Evolutionary conservation across 108 stramenopile species (phyloP).

Genomic region (Nitzschia sp.): DNA sequence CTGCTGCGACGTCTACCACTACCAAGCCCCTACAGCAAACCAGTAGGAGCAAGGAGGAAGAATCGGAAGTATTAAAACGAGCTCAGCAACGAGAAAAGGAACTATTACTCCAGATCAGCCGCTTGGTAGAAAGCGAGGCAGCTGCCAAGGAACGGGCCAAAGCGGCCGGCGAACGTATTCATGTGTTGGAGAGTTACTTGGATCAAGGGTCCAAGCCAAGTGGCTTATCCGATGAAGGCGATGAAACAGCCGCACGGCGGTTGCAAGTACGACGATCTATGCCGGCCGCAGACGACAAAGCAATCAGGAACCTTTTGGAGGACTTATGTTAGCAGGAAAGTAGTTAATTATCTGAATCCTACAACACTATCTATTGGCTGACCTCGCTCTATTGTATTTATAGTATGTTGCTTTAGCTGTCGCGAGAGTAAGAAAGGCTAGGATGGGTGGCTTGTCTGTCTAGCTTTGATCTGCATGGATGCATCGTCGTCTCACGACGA

Average conservation of each 20-base stretch:
- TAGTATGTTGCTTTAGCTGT: too few relatives aligned
- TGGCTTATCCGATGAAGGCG: too few relatives aligned
- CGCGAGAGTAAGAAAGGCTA: too few relatives aligned
- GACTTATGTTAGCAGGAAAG: too few relatives aligned
- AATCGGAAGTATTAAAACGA: background rate
- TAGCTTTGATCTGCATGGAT: too few relatives aligned
- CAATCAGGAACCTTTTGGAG: background rate
- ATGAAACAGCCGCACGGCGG: too few relatives aligned
- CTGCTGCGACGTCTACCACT: background rate
- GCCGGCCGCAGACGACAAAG: background rate
- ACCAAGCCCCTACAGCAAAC: background rate
- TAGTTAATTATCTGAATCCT: too few relatives aligned
- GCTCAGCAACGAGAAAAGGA: conserved; percentile 19
- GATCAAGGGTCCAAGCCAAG: background rate
- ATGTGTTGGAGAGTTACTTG: background rate
- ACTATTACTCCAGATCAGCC: conserved; percentile 1
- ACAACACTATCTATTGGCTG: too few relatives aligned
- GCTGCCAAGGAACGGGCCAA: background rate
- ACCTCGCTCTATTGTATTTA: too few relatives aligned
- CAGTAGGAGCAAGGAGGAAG: background rate
- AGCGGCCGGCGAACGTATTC: background rate
- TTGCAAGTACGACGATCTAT: too few relatives aligned
- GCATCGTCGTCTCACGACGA: too few relatives aligned
- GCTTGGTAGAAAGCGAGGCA: background rate
- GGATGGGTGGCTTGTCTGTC: too few relatives aligned